Evolutionary conservation across 2,329 filamentous ascomycete genomes (phyloP), one percentile per base, ranked within the genome.

Genomic region (Fonsecaea monophora): DNA sequence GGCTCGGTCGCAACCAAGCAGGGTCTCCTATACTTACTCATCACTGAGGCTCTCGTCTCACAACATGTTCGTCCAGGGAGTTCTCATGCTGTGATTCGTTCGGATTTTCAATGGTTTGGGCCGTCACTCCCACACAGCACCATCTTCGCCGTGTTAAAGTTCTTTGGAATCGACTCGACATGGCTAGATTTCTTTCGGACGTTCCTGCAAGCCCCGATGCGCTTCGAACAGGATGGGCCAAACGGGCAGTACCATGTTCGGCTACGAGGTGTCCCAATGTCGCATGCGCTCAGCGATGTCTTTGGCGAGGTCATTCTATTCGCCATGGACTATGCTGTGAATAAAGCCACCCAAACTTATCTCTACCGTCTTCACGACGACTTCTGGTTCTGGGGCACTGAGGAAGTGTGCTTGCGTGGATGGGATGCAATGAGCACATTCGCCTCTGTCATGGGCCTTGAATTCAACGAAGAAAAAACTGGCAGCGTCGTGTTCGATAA

Each of bases 361-460:
- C 75, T 90, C 10, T 88, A 88, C 74, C 85, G 89, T 12, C 79
- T 89, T 42, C 84, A 89, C 60, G 88, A 90, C 68, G 87, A 90
- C 69, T 81, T 90, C 60, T 90, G 87, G 88, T 87, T 90, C 73
- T 90, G 87, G 87, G 83, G 84, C 8, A 80, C 86, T 5, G 83
- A 87, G 56, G 69, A 78, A 2, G 80, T 78, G 2, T 85, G 84
- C n/a, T 80, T 83, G 25, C 80, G 82, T 53, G 88, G 86, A 0
- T 92, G 89, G 89, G 73, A 82, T 18, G 80, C 85, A 0, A 82
- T 91, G 69, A 78, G 81, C 1, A 76, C 81, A 1, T 91, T 90
- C 69, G 78, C 82, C 1, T 72, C 76, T 0, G 76, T 85, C 1
- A 86, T 88, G 73, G 86, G 87, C 1, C 81, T 89, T 0, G 76